phyloP scores from a whole-genome alignment of 768 basidiomycete genomes.

The Tylopilus subfusipes region DNA sequence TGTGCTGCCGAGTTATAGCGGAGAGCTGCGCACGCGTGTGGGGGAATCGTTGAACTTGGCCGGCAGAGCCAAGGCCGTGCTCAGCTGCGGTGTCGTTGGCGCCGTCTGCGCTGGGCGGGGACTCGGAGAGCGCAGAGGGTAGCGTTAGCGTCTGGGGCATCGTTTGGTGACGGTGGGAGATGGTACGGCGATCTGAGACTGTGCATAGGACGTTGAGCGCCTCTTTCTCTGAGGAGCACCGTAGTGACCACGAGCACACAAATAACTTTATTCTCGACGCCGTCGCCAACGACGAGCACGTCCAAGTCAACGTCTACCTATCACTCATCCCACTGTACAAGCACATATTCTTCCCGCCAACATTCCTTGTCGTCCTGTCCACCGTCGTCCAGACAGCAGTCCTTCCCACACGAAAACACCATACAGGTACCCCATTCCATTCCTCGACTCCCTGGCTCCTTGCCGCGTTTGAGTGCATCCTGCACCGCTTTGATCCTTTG shows the following conservation, averaged over 20 bases:
- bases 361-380: constrained; percentile 38
- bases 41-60: constrained; percentile 52
- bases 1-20: constrained; percentile 70
- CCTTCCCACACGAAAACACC: constrained; percentile 81
- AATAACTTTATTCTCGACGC: constrained; percentile 23
- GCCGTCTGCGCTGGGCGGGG: constrained; percentile 5
- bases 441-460: constrained; percentile 46
- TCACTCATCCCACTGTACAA: constrained; percentile 74
- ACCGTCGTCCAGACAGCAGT: constrained; percentile 58
- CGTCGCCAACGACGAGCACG: constrained; percentile 1
- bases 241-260: constrained; percentile 8
- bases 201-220: constrained; percentile 23
- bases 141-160: constrained; percentile 28
- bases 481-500: constrained; percentile 65
- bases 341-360: constrained; percentile 75
- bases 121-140: constrained; percentile 16
- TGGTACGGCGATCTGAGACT: constrained; percentile 17
- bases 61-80: constrained; percentile 7
- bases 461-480: constrained; percentile 46
- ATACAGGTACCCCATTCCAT: constrained; percentile 97
- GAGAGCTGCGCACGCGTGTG: constrained; percentile 81
- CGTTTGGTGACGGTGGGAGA: constrained; percentile 13
- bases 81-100: constrained; percentile 22
- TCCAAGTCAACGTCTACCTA: neutral
- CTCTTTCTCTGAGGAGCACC: constrained; percentile 8